Evolutionary conservation across 768 basidiomycete species (phyloP).

Genomic region (Mycena capillaripes): DNA sequence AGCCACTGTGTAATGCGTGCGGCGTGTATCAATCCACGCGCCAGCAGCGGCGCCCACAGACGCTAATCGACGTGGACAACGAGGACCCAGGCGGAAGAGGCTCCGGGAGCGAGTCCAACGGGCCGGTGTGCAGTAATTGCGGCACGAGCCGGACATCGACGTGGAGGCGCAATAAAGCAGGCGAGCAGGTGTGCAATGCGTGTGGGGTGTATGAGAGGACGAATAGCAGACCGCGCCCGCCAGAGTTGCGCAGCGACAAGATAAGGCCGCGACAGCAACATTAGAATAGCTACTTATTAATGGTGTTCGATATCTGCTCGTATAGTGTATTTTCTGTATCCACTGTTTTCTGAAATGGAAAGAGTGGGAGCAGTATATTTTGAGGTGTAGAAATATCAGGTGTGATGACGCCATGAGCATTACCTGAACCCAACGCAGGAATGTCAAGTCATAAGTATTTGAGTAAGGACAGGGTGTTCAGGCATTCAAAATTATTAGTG

Average conservation of each 20-base stretch:
- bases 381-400: too few species aligned
- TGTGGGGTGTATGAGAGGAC: conserved; percentile 15
- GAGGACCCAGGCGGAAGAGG: background rate
- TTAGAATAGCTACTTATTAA: too few species aligned
- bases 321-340: too few species aligned
- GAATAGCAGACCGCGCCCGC: conserved; percentile 1
- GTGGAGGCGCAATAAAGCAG: conserved; percentile 17
- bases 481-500: too few species aligned
- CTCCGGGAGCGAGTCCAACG: too few species aligned
- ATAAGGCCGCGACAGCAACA: background rate
- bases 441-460: too few species aligned
- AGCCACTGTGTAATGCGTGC: conserved; percentile 31
- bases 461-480: too few species aligned
- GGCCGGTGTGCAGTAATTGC: background rate
- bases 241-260: background rate
- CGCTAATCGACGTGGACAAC: conserved; percentile 16
- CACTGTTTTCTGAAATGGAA: too few species aligned
- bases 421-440: too few species aligned
- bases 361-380: too few species aligned
- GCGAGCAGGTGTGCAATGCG: conserved; percentile 28
- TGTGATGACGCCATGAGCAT: too few species aligned
- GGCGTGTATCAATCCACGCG: conserved; percentile 9
- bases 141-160: conserved; percentile 14
- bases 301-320: too few species aligned
- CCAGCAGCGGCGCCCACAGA: background rate